These are phyloP conservation scores for Curvularia sp. DNA, from an alignment of 2,329 filamentous ascomycete species.

Conservation along the genomic window DNA sequence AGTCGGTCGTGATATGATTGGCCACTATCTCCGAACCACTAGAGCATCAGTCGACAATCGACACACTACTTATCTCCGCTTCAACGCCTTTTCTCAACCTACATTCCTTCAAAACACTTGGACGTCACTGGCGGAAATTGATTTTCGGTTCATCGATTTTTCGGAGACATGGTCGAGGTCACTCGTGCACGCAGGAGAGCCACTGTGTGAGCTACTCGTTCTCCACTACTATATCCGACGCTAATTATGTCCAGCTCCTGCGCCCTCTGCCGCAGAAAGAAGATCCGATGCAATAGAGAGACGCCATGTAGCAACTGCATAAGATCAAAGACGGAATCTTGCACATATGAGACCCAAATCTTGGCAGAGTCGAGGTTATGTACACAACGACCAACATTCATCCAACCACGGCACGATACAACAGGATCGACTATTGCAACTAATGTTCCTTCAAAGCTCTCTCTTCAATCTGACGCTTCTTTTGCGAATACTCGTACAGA, in stretches of 20 bases:
- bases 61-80: slow-evolving; percentile 6
- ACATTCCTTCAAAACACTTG: neutral
- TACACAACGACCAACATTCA: slow-evolving; percentile 5
- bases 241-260: slow-evolving; percentile 56
- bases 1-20: slow-evolving; percentile 1
- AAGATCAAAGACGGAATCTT: slow-evolving; percentile 59
- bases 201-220: slow-evolving; percentile 49
- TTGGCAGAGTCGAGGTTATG: slow-evolving; percentile 5
- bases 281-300: slow-evolving; percentile 67
- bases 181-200: slow-evolving; percentile 50
- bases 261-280: slow-evolving; percentile 64
- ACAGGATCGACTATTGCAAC: neutral
- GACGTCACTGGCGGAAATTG: neutral
- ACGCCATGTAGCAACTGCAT: slow-evolving; percentile 66
- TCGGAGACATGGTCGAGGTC: slow-evolving; percentile 30
- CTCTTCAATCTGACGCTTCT: neutral
- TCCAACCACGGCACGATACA: slow-evolving; percentile 3
- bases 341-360: slow-evolving; percentile 56
- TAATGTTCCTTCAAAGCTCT: neutral
- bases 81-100: neutral
- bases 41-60: neutral
- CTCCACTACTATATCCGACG: neutral
- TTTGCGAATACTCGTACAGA: slow-evolving; percentile 10
- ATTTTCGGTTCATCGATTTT: neutral
- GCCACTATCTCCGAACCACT: neutral